phyloP scores from a whole-genome alignment of 257 asterid genomes.

The Solanum boliviense region DNA sequence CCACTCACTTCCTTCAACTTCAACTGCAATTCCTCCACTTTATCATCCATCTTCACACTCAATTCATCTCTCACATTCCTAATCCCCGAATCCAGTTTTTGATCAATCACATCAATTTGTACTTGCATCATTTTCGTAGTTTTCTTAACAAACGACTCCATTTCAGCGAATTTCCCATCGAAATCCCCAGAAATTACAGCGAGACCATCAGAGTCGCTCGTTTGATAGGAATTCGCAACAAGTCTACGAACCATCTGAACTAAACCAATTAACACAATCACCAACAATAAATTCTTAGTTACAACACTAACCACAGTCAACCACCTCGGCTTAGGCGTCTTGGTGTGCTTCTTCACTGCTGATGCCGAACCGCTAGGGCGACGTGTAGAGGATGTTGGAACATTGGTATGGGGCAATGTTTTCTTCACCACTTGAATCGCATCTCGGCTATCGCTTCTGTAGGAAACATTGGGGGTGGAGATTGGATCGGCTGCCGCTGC shows the following conservation, averaged over 20 bases:
- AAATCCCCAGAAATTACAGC: slow-evolving; percentile 39
- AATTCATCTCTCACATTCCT: slow-evolving; percentile 39
- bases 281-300: slow-evolving; percentile 42
- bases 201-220: slow-evolving; percentile 11
- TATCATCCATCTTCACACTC: slow-evolving; percentile 32
- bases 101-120: slow-evolving; percentile 63
- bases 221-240: slow-evolving; percentile 15
- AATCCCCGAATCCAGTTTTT: slow-evolving; percentile 37
- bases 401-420: slow-evolving; percentile 14
- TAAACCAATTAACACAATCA: slow-evolving; percentile 37
- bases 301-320: slow-evolving; percentile 44
- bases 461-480: slow-evolving; percentile 9
- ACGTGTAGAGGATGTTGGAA: slow-evolving; percentile 12
- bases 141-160: slow-evolving; percentile 45
- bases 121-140: slow-evolving; percentile 67
- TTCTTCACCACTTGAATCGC: slow-evolving; percentile 18
- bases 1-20: slow-evolving; percentile 55
- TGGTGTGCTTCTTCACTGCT: slow-evolving; percentile 6
- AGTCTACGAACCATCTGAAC: slow-evolving; percentile 44
- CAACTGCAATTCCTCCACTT: slow-evolving; percentile 28
- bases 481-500: slow-evolving; percentile 17
- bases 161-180: slow-evolving; percentile 45
- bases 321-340: slow-evolving; percentile 55
- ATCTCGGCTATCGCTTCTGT: slow-evolving; percentile 9
- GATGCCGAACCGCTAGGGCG: slow-evolving; percentile 23